Evolutionary conservation across 2,329 filamentous ascomycete genomes (phyloP).

Genomic region (Pyrenochaeta sp.): DNA sequence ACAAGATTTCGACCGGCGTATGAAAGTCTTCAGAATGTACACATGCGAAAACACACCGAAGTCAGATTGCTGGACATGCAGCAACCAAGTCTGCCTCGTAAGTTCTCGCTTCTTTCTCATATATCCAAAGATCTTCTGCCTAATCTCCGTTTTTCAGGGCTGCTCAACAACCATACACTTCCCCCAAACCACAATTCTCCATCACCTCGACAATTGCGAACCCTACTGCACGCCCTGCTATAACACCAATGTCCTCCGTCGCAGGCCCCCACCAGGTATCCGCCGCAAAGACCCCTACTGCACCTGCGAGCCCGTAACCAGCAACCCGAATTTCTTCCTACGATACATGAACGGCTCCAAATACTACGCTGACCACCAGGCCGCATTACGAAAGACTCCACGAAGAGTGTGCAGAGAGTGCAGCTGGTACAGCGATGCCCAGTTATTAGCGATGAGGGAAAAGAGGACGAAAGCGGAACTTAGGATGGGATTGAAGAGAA

Average conservation of each 20-base stretch:
- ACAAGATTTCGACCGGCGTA: slow-evolving; percentile 20
- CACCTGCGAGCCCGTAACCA: slow-evolving; percentile 19
- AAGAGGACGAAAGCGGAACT: slow-evolving; percentile 24
- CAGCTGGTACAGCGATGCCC: slow-evolving; percentile 1
- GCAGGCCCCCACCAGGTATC: neutral
- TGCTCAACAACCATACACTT: slow-evolving; percentile 17
- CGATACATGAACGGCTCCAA: neutral
- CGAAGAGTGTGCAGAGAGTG: slow-evolving; percentile 27
- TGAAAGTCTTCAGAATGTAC: slow-evolving; percentile 28
- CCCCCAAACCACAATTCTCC: slow-evolving; percentile 12
- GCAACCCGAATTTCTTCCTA: slow-evolving; percentile 8
- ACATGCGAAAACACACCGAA: slow-evolving; percentile 23
- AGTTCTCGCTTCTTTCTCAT: slow-evolving; percentile 1
- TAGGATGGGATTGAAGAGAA: slow-evolving; percentile 11
- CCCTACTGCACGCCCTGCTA: slow-evolving; percentile 38
- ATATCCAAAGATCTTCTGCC: neutral
- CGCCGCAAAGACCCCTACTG: slow-evolving; percentile 13
- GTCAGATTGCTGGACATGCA: slow-evolving; percentile 33
- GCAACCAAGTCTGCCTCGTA: slow-evolving; percentile 28
- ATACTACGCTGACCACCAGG: slow-evolving; percentile 5
- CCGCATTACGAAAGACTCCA: neutral
- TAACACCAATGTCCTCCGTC: slow-evolving; percentile 5
- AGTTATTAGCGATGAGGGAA: slow-evolving; percentile 18
- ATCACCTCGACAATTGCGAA: slow-evolving; percentile 31
- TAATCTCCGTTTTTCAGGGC: neutral